Evolutionary conservation across 2,329 filamentous ascomycete species (phyloP), one percentile per base, ranked within the genome.

Genomic region (Cladosporium sp.): DNA sequence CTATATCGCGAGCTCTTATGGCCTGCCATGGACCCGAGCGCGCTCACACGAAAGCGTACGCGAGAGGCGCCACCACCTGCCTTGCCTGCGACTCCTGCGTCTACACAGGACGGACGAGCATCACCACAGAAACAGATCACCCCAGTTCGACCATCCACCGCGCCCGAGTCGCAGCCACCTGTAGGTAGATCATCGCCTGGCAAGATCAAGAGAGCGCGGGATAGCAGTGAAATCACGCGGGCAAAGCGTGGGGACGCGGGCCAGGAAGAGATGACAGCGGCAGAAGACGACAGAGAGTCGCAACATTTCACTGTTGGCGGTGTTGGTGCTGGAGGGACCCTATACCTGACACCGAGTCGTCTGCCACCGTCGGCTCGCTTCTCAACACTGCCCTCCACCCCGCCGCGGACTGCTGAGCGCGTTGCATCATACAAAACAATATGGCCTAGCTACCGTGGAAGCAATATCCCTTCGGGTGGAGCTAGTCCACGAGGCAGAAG

Each of bases 221-320:
- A 62, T 42, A 60, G 59, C 56, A 62, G 58, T 39, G 63, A 64
- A 42, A 61, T 59, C 39, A 64, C 59, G 19, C 42, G 60, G 28
- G 61, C 61, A 47, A 57, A 57, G 54, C 54, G 54, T 17, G 54
- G 54, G 19, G 54, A 51, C 47, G 54, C 6, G 37, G 35, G 45
- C n/a, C 25, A 50, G 28, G 45, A 57, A 35, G 44, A 49, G 13
- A 51, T 50, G 47, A 50, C 54, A 5, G 54, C 45, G 36, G 54
- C 54, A 44, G 54, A 57, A 22, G 62, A 65, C 40, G 66, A 66
- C 22, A 47, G 52, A 39, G 61, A 64, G 17, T 59, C 66, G 20
- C 69, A 73, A 57, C 72, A 75, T 57, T 78, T 78, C 65, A 77
- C 76, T 3, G 77, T 79, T 25, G 74, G 72, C 28, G 78, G 78